A percentile compares a stretch with the other conserved stretches of the same genome.
phyloP scores from a whole-genome alignment of 1,139 yeast genomes.

The Pichia sp. region DNA sequence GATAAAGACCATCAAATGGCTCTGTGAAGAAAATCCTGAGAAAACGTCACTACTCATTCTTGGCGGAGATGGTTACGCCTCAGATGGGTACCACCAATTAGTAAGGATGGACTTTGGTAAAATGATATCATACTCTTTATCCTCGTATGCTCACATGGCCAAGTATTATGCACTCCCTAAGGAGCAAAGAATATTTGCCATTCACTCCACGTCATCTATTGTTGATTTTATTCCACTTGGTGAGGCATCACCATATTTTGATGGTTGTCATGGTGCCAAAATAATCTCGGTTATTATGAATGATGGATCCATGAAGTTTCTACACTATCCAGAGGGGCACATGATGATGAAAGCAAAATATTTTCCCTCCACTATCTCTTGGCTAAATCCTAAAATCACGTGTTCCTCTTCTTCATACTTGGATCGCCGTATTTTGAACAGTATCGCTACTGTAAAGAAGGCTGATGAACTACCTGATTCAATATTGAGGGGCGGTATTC shows the following conservation, averaged over 20 bases:
- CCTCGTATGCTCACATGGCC: slow-evolving; percentile 80
- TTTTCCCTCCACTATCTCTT: slow-evolving; percentile 72
- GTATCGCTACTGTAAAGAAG: slow-evolving; percentile 22
- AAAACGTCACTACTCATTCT: slow-evolving; percentile 64
- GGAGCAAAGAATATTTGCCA: slow-evolving; percentile 46
- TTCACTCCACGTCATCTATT: slow-evolving; percentile 38
- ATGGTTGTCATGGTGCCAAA: slow-evolving; percentile 63
- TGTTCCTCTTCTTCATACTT: slow-evolving; percentile 41
- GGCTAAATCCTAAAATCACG: slow-evolving; percentile 73
- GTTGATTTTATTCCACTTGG: slow-evolving; percentile 46
- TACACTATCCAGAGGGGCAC: slow-evolving; percentile 50
- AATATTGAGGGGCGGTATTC: slow-evolving; percentile 72
- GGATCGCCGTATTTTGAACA: slow-evolving; percentile 29
- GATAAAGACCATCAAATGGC: slow-evolving; percentile 51
- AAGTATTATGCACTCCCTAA: slow-evolving; percentile 65
- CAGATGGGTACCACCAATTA: slow-evolving; percentile 45
- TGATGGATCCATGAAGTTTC: slow-evolving; percentile 48
- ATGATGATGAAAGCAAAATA: slow-evolving; percentile 48
- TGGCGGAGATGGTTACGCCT: slow-evolving; percentile 51
- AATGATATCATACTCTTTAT: slow-evolving; percentile 70
- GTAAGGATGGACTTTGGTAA: slow-evolving; percentile 70
- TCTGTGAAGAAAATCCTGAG: slow-evolving; percentile 76
- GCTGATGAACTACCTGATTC: slow-evolving; percentile 24
- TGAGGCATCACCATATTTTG: slow-evolving; percentile 54
- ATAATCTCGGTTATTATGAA: slow-evolving; percentile 51